A percentile compares a stretch with the other conserved stretches of the same genome.
Conservation (phyloP, 1,139 yeast species). For the Saccharomycopsis hybrid region DNA sequence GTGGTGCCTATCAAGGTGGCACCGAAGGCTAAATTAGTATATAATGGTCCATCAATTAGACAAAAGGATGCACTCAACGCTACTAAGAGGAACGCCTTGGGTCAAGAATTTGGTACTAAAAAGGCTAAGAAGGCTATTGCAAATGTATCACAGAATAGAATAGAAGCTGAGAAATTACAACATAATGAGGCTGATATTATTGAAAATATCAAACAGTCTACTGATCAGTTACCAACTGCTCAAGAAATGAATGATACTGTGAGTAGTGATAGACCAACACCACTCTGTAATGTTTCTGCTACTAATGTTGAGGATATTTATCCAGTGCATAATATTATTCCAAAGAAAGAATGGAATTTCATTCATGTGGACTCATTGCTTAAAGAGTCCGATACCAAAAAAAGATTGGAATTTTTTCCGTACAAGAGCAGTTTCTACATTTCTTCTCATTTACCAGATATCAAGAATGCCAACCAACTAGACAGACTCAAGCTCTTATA, state of each 20-base stretch:
- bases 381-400: constrained; percentile 42
- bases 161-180: constrained; percentile 75
- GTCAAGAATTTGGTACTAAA: constrained; percentile 96
- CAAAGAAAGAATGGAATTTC: constrained; percentile 54
- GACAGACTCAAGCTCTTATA: constrained; percentile 63
- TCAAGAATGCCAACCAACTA: constrained; percentile 36
- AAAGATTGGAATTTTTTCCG: constrained; percentile 56
- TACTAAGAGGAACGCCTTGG: constrained; percentile 72
- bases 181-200: constrained; percentile 65
- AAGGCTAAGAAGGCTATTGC: constrained; percentile 88
- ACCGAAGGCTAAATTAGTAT: constrained; percentile 45
- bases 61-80: constrained; percentile 48
- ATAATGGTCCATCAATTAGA: constrained; percentile 56
- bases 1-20: constrained; percentile 48
- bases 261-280: constrained; percentile 73
- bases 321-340: constrained; percentile 64
- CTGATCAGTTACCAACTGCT: constrained; percentile 67
- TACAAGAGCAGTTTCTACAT: constrained; percentile 51
- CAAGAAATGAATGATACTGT: constrained; percentile 49
- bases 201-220: constrained; percentile 66
- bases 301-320: constrained; percentile 77
- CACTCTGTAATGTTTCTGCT: constrained; percentile 68
- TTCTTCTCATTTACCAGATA: constrained; percentile 33
- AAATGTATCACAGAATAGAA: constrained; percentile 73
- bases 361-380: constrained; percentile 57